Conservation (phyloP, 2,329 filamentous ascomycete species). For the Thermothelomyces thermophilus region DNA sequence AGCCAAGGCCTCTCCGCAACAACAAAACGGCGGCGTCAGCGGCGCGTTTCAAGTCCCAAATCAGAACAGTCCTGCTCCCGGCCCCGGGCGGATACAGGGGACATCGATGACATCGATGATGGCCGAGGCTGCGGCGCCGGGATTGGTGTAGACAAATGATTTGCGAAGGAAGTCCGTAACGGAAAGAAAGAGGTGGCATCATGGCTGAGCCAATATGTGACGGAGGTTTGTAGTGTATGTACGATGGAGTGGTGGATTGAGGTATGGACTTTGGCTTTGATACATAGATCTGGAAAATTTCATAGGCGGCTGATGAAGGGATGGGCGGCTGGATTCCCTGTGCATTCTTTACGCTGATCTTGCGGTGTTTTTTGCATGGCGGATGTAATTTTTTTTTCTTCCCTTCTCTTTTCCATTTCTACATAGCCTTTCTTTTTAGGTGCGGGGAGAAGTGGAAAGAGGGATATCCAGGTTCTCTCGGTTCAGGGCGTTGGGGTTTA, state of each 20-base stretch:
- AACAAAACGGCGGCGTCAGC: not conserved
- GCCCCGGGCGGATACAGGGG: slow-evolving; percentile 19
- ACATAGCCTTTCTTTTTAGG: too few species aligned
- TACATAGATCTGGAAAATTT: not conserved
- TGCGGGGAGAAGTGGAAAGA: not conserved
- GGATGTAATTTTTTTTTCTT: not conserved
- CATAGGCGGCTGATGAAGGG: not conserved
- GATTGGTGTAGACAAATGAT: slow-evolving; percentile 7
- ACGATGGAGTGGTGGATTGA: not conserved
- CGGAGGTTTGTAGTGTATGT: not conserved
- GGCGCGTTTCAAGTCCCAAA: slow-evolving; percentile 14
- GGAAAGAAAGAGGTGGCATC: not conserved
- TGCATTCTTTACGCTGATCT: too few species aligned
- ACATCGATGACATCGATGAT: slow-evolving; percentile 31
- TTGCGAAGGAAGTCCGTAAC: not conserved
- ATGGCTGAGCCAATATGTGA: too few species aligned
- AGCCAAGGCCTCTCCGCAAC: too few species aligned
- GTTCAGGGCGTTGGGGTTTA: not conserved
- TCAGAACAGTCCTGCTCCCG: slow-evolving; percentile 27
- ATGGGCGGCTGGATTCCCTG: not conserved
- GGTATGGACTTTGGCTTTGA: not conserved
- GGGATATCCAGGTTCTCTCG: not conserved
- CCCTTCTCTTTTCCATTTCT: too few species aligned
- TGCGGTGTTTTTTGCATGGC: not conserved
- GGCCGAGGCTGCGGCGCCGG: slow-evolving; percentile 23